A percentile compares a stretch with the other conserved stretches of the same genome.
phyloP scores from a whole-genome alignment of 805 yeast genomes.

The Teunomyces cretensis region DNA sequence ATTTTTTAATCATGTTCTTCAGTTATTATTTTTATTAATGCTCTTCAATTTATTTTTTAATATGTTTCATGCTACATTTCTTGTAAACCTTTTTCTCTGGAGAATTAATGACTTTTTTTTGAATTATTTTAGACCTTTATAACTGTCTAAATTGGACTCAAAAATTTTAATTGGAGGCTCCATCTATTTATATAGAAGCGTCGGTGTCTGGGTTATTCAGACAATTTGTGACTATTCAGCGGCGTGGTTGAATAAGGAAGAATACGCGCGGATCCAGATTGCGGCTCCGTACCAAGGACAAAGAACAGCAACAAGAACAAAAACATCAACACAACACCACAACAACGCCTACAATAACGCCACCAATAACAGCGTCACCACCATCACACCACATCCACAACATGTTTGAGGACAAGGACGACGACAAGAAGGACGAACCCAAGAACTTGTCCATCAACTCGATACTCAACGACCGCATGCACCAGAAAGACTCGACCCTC shows the following conservation, averaged over 20 bases:
- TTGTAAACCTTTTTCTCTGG: slow-evolving; percentile 2
- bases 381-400: too few species aligned
- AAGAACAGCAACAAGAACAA: too few species aligned
- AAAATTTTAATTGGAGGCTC: slow-evolving; percentile 3
- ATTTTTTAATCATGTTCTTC: not conserved
- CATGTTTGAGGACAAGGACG: too few species aligned
- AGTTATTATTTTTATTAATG: not conserved
- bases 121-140: slow-evolving; percentile 3
- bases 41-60: slow-evolving; percentile 1
- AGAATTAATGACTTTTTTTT: slow-evolving; percentile 3
- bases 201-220: too few species aligned
- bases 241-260: too few species aligned
- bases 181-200: not conserved
- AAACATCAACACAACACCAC: too few species aligned
- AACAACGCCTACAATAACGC: too few species aligned
- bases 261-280: too few species aligned
- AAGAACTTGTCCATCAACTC: slow-evolving; percentile 10
- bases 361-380: too few species aligned
- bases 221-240: too few species aligned
- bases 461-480: slow-evolving; percentile 6
- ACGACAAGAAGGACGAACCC: not conserved
- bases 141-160: slow-evolving; percentile 4
- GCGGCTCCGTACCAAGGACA: too few species aligned
- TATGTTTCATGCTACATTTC: slow-evolving; percentile 4
- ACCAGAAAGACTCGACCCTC: not conserved